Evolutionary conservation across 1,284 basidiomycete genomes (phyloP), one percentile per base, ranked within the genome.

Genomic region (Phellinidium pouzarii): DNA sequence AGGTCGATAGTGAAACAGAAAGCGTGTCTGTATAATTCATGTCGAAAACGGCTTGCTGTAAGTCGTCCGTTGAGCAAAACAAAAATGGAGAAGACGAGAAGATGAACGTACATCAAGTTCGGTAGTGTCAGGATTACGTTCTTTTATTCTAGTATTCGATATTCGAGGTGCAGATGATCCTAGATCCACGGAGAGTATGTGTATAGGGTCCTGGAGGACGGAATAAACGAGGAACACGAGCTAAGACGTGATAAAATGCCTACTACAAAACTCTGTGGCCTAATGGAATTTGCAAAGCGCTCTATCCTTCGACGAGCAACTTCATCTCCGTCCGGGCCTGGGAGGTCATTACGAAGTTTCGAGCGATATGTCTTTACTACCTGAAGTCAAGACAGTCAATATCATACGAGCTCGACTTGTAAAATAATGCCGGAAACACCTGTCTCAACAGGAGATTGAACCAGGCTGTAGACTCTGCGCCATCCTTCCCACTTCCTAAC

Each of bases 1-100:
- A 84, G 0, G 88, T 91, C 27, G 88, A 89, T 22, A 91, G 72
- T 1, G 87, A 87, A 34, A 90, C 68, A 2, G 87, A 89, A 41
- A 87, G 58, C 5, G 76, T 78, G 62, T 91, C 88, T 5, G 72
- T 75, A 62, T 91, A 91, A 25, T 72, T 71, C 61, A 87, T 71
- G 61, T 82, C 81, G 54, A 86, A 79, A 66, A 82, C 78, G 57
- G 73, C 75, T 59, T 76, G 72, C 79, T 82, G 60, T 25, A 40
- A 9, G 26, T 14, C 3, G 26, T 40, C n/a, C n/a, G n/a, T n/a
- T n/a, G n/a, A n/a, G n/a, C 5, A 47, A 11, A 27, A 44, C 37
- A 23, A 8, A 14, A 4, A 22, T n/a, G 4, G n/a, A 37, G 45
- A 20, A 19, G 12, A 2, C n/a, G 22, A 55, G 43, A 17, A 50